These are phyloP conservation scores for Alternaria sp. DNA, from an alignment of 2,329 filamentous ascomycete species.

Conservation along the genomic window DNA sequence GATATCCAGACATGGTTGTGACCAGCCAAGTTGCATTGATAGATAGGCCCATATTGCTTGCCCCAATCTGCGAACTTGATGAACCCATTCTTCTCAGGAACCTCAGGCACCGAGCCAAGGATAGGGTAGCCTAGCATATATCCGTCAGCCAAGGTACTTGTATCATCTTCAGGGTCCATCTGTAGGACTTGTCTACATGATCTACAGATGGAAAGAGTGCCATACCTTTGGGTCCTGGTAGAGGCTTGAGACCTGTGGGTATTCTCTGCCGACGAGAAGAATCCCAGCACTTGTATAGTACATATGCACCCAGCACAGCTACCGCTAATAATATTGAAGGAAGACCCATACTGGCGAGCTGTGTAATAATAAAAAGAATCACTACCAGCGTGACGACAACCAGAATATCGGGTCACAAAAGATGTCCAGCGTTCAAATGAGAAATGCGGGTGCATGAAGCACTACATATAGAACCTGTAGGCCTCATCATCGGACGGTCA, in stretches of 20 bases:
- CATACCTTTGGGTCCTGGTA: conserved; percentile 54
- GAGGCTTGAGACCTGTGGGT: conserved; percentile 47
- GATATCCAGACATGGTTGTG: conserved; percentile 58
- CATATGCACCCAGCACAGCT: conserved; percentile 33
- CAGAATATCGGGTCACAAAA: conserved; percentile 16
- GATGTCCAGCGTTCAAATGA: conserved; percentile 19
- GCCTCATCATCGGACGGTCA: conserved; percentile 25
- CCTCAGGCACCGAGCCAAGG: conserved; percentile 53
- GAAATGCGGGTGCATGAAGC: conserved; percentile 17
- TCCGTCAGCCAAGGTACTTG: conserved; percentile 17
- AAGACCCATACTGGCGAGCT: conserved; percentile 40
- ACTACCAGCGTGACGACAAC: conserved; percentile 14
- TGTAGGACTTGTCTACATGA: background rate
- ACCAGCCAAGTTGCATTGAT: conserved; percentile 56
- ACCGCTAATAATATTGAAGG: conserved; percentile 39
- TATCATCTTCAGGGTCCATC: conserved; percentile 1
- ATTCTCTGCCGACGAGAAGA: conserved; percentile 37
- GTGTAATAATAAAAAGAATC: conserved; percentile 6
- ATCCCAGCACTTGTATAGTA: conserved; percentile 41
- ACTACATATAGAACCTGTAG: conserved; percentile 42
- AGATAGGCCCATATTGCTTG: conserved; percentile 56
- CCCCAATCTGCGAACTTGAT: conserved; percentile 58
- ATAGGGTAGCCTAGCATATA: conserved; percentile 51
- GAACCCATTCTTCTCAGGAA: conserved; percentile 55
- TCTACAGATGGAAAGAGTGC: conserved; percentile 8